Percentiles rank a stretch among this genome's conserved stretches.
phyloP scores from a whole-genome alignment of 768 basidiomycete species.

The Chalciporus chontae region DNA sequence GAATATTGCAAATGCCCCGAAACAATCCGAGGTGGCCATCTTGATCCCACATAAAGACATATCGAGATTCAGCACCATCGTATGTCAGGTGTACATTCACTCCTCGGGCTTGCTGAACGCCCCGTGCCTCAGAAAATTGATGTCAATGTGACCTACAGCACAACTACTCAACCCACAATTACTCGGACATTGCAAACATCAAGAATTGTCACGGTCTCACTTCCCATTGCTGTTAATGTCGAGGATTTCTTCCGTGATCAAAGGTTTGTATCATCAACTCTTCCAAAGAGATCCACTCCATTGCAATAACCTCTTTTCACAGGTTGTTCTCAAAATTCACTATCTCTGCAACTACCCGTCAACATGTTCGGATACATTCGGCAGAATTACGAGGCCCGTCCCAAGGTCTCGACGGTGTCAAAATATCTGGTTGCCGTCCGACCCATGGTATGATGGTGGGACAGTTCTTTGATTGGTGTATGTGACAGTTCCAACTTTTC shows the following conservation, averaged over 20 bases:
- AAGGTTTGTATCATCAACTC: constrained; percentile 46
- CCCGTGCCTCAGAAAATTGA: constrained; percentile 56
- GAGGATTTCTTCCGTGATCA: constrained; percentile 93
- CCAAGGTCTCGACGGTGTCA: constrained; percentile 45
- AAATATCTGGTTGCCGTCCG: constrained; percentile 47
- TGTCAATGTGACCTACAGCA: constrained; percentile 65
- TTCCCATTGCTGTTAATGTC: constrained; percentile 90
- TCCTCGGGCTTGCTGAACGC: background rate
- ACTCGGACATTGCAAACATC: constrained; percentile 52
- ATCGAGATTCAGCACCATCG: constrained; percentile 58
- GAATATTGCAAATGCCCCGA: constrained; percentile 44
- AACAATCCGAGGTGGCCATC: constrained; percentile 45
- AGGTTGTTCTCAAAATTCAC: constrained; percentile 92
- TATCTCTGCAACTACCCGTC: constrained; percentile 74
- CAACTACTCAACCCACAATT: constrained; percentile 48
- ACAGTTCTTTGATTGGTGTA: constrained; percentile 7
- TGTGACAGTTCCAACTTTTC: background rate
- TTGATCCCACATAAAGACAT: constrained; percentile 66
- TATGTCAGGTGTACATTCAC: constrained; percentile 31
- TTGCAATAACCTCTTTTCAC: constrained; percentile 5
- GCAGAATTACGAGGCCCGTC: constrained; percentile 50
- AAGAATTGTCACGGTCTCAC: constrained; percentile 56
- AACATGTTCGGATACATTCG: constrained; percentile 72
- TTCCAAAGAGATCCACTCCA: constrained; percentile 1
- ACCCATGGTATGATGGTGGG: constrained; percentile 49